Evolutionary conservation across 179 eudicot species (phyloP).

Genomic region (Dionaea muscipula): DNA sequence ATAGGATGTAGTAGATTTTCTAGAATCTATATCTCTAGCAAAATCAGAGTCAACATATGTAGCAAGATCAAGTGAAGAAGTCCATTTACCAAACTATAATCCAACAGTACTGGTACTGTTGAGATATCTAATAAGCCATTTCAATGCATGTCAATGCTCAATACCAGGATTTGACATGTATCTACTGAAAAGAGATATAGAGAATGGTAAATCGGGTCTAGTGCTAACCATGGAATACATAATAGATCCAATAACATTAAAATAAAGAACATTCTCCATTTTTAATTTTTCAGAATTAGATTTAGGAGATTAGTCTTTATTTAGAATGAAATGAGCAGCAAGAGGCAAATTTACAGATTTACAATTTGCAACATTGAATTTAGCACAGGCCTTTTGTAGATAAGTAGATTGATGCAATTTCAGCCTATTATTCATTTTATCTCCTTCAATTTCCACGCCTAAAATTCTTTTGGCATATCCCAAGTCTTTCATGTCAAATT

Average conservation of each 20-base stretch:
- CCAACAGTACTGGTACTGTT: too few species aligned
- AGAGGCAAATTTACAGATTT: background rate
- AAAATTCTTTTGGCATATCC: background rate
- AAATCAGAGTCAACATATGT: too few species aligned
- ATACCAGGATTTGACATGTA: background rate
- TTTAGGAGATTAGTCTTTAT: background rate
- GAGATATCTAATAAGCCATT: background rate
- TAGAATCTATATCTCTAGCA: too few species aligned
- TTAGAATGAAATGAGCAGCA: background rate
- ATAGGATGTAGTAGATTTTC: too few species aligned
- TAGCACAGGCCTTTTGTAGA: background rate
- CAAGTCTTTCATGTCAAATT: constrained; percentile 7
- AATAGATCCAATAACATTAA: background rate
- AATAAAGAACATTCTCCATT: background rate
- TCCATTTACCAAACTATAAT: too few species aligned
- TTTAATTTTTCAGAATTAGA: background rate
- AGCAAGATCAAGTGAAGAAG: too few species aligned
- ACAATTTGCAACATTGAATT: background rate
- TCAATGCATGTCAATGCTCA: background rate
- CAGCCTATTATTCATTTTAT: background rate
- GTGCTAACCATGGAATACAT: background rate
- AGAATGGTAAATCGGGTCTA: background rate
- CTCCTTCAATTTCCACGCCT: background rate
- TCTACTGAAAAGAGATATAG: background rate
- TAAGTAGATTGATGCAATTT: background rate